Evolutionary conservation across 2,329 filamentous ascomycete genomes (phyloP).

Genomic region (Cercospora zeae-maydis): DNA sequence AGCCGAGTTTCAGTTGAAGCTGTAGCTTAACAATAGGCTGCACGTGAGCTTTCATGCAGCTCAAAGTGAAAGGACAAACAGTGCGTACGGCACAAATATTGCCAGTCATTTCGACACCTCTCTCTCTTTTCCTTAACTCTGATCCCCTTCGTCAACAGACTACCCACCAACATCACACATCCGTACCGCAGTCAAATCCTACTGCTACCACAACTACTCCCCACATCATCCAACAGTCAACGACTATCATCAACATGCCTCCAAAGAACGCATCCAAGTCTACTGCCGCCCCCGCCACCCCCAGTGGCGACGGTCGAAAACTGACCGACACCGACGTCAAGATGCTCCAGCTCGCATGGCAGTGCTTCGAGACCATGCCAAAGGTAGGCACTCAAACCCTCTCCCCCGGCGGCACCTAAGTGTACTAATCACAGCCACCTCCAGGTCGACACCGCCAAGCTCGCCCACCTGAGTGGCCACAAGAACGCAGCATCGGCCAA

Average conservation of each 20-base stretch:
- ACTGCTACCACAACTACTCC: not conserved
- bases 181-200: not conserved
- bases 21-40: not conserved
- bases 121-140: not conserved
- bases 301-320: not conserved
- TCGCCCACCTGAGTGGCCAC: slow-evolving; percentile 19
- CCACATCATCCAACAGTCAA: not conserved
- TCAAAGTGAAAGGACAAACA: not conserved
- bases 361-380: slow-evolving; percentile 12
- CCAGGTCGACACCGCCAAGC: slow-evolving; percentile 26
- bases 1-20: not conserved
- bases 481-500: slow-evolving; percentile 24
- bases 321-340: slow-evolving; percentile 11
- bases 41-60: not conserved
- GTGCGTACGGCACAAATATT: not conserved
- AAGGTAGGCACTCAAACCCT: slow-evolving; percentile 1
- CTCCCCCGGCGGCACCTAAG: not conserved
- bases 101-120: not conserved
- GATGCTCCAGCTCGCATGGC: slow-evolving; percentile 14
- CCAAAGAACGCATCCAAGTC: not conserved
- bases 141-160: not conserved
- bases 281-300: not conserved
- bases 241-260: not conserved
- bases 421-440: not conserved
- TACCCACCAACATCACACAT: not conserved